A percentile compares a stretch with the other conserved stretches of the same genome.
Evolutionary conservation across 805 yeast species (phyloP).

Genomic region (Ogataea thermomethanolica): DNA sequence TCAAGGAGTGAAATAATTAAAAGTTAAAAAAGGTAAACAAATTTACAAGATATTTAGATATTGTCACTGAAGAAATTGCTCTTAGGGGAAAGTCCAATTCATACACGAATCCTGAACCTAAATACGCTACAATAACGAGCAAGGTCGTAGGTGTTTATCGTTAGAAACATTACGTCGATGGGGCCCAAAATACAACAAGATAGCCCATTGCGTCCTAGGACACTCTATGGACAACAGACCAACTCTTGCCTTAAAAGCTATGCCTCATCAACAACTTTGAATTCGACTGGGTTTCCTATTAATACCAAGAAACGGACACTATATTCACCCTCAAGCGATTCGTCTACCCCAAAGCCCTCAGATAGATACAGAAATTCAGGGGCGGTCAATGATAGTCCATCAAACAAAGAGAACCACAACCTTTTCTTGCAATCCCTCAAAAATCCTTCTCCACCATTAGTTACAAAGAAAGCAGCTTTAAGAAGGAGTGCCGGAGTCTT

Average conservation of each 20-base stretch:
- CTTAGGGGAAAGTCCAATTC: too few relatives aligned
- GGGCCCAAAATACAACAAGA: slow-evolving; percentile 4
- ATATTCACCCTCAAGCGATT: slow-evolving; percentile 26
- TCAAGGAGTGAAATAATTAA: slow-evolving; percentile 1
- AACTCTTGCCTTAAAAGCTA: slow-evolving; percentile 11
- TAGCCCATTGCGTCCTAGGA: slow-evolving; percentile 7
- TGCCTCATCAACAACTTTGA: slow-evolving; percentile 23
- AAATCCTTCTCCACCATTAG: slow-evolving; percentile 13
- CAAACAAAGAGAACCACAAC: slow-evolving; percentile 16
- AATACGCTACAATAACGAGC: too few relatives aligned
- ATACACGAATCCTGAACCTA: too few relatives aligned
- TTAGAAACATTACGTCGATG: background rate
- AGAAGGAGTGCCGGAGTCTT: slow-evolving; percentile 53
- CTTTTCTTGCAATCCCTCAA: background rate
- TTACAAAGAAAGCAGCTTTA: slow-evolving; percentile 31
- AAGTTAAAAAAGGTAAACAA: slow-evolving; percentile 7
- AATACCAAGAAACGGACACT: slow-evolving; percentile 28
- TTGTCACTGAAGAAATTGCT: background rate
- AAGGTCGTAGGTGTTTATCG: too few relatives aligned
- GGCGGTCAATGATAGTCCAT: background rate
- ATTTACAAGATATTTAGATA: background rate
- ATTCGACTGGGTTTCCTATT: slow-evolving; percentile 28
- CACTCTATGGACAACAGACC: slow-evolving; percentile 5
- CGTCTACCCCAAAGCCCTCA: slow-evolving; percentile 21
- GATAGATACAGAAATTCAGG: slow-evolving; percentile 11